Evolutionary conservation across 2,329 filamentous ascomycete genomes (phyloP).

Genomic region (Ophioceras dolichostomum): DNA sequence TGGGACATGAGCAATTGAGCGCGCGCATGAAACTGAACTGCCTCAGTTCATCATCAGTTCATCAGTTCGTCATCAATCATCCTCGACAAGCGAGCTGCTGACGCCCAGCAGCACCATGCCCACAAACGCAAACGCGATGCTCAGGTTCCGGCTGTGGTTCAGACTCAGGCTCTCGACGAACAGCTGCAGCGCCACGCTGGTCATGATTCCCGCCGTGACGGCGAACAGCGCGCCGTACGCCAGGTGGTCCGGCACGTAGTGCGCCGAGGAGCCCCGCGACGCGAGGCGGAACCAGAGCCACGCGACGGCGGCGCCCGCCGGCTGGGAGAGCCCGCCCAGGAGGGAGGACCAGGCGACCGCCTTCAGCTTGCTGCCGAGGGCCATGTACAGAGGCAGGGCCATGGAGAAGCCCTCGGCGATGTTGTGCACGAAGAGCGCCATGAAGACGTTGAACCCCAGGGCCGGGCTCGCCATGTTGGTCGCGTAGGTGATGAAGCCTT

Average conservation of each 20-base stretch:
- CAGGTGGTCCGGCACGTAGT: conserved; percentile 38
- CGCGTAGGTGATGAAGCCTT: conserved; percentile 80
- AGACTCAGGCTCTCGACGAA: conserved; percentile 77
- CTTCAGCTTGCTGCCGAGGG: conserved; percentile 64
- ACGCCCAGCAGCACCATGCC: conserved; percentile 82
- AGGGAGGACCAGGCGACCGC: conserved; percentile 79
- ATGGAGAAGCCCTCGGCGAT: conserved; percentile 95
- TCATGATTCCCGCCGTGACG: conserved; percentile 86
- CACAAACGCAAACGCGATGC: conserved; percentile 68
- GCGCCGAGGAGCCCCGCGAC: conserved; percentile 28
- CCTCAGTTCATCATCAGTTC: too few species aligned
- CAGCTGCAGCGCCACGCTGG: conserved; percentile 78
- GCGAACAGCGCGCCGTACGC: conserved; percentile 77
- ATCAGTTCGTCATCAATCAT: too few species aligned
- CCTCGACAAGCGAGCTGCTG: conserved; percentile 71
- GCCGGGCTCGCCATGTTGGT: conserved; percentile 91
- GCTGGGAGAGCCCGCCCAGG: conserved; percentile 78
- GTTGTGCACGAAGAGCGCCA: conserved; percentile 95
- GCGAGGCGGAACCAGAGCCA: conserved; percentile 76
- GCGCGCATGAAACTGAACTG: too few species aligned
- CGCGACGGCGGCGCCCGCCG: conserved; percentile 72
- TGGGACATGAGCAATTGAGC: too few species aligned
- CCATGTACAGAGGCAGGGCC: conserved; percentile 85
- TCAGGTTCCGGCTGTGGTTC: conserved; percentile 66
- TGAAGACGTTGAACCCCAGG: conserved; percentile 83